These are phyloP conservation scores for Hydnomerulius pinastri DNA, from an alignment of 768 basidiomycete genomes.

Conservation along the genomic window DNA sequence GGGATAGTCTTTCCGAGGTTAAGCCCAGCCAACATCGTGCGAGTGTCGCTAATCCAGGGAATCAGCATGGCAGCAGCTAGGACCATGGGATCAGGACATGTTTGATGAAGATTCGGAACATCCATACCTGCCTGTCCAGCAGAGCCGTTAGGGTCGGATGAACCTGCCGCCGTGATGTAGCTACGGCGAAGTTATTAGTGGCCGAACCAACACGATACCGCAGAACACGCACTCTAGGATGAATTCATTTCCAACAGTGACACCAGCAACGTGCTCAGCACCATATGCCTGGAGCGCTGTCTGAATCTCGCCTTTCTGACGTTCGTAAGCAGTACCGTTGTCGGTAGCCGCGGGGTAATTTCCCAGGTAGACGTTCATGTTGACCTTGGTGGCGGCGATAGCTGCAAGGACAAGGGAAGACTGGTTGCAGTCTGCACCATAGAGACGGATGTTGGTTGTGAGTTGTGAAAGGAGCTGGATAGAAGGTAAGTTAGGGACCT, in stretches of 20 bases:
- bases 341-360: conserved; percentile 68
- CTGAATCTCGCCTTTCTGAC: conserved; percentile 71
- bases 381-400: conserved; percentile 85
- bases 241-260: conserved; percentile 93
- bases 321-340: conserved; percentile 64
- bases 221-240: conserved; percentile 64
- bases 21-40: conserved; percentile 53
- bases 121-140: conserved; percentile 47
- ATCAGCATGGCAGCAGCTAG: conserved; percentile 64
- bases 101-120: neutral
- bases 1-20: conserved; percentile 60
- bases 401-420: conserved; percentile 83
- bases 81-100: neutral
- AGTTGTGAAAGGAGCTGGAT: conserved; percentile 79
- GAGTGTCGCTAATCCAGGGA: conserved; percentile 66
- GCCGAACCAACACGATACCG: neutral
- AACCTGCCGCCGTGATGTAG: conserved; percentile 55
- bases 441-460: conserved; percentile 78
- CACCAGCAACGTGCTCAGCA: conserved; percentile 67
- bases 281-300: conserved; percentile 78
- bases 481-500: conserved; percentile 7
- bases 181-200: conserved; percentile 36
- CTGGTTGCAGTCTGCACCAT: conserved; percentile 88
- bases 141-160: conserved; percentile 54
- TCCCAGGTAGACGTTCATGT: conserved; percentile 78